These are phyloP conservation scores for Neurospora sp. DNA, from an alignment of 495 filamentous ascomycete genomes.

Conservation along the genomic window DNA sequence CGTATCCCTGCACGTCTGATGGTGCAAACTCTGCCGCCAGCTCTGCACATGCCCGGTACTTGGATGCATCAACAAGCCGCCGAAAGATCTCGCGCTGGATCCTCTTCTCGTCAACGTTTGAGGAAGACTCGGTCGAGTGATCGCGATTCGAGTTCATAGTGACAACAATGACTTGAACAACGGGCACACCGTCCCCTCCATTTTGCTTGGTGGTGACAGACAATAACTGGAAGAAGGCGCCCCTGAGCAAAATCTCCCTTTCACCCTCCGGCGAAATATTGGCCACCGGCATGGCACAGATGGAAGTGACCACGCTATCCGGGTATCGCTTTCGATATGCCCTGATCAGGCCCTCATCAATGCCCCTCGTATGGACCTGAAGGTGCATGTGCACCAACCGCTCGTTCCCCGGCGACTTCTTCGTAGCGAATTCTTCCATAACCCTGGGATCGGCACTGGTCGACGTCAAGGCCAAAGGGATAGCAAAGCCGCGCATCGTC, in stretches of 20 bases:
- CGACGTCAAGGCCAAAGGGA: neutral
- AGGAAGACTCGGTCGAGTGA: neutral
- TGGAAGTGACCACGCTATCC: neutral
- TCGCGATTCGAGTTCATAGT: neutral
- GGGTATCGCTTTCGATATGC: neutral
- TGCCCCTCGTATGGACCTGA: neutral
- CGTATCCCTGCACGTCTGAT: neutral
- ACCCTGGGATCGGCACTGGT: neutral
- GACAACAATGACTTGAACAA: neutral
- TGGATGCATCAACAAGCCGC: neutral
- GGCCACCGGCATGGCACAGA: neutral
- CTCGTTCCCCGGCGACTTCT: neutral
- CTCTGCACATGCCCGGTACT: neutral
- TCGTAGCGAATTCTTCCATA: neutral
- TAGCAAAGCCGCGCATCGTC: neutral
- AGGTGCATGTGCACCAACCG: neutral
- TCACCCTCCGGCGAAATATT: neutral
- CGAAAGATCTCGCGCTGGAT: neutral
- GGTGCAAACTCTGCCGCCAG: neutral
- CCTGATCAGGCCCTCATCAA: neutral
- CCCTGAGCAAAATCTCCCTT: neutral
- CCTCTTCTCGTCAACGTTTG: neutral
- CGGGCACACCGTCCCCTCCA: neutral
- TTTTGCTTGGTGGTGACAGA: neutral
- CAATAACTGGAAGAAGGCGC: neutral